Percentiles rank a stretch among this genome's conserved stretches.
Conservation (phyloP, 495 filamentous ascomycete genomes). For the Penicillium coprophilum region DNA sequence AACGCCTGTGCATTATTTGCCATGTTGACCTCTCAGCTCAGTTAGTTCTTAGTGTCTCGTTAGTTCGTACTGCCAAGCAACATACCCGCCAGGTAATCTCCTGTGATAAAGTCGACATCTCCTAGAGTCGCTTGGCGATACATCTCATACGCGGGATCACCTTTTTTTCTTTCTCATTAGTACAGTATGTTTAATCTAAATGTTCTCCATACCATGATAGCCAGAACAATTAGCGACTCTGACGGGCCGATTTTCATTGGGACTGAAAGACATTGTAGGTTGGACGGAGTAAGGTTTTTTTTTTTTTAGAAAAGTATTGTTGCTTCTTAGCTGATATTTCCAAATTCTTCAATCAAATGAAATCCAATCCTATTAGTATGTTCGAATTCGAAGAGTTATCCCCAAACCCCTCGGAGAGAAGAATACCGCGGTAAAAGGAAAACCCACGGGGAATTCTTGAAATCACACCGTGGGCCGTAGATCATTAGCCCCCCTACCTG, state of each 20-base stretch:
- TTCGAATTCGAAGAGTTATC: no score
- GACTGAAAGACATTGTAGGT: conserved; percentile 14
- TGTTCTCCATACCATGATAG: conserved; percentile 33
- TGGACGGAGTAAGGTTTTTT: not conserved
- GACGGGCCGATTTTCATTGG: conserved; percentile 28
- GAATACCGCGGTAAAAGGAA: not conserved
- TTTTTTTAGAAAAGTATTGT: no score
- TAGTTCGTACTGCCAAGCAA: not conserved
- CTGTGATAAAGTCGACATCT: conserved; percentile 55
- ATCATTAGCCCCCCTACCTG: no score
- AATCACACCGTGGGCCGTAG: not conserved
- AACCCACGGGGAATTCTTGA: not conserved
- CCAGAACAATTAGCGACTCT: conserved; percentile 52
- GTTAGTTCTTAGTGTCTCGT: not conserved
- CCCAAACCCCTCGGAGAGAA: not conserved
- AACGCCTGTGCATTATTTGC: conserved; percentile 46
- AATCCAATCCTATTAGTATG: no score
- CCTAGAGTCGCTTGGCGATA: conserved; percentile 44
- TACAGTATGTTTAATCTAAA: not conserved
- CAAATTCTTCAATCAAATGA: no score
- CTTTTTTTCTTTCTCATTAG: conserved; percentile 21
- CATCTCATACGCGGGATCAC: conserved; percentile 47
- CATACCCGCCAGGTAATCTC: conserved; percentile 54
- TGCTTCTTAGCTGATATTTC: no score
- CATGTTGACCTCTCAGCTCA: conserved; percentile 41